A percentile compares a stretch with the other conserved stretches of the same genome.
Evolutionary conservation across 148 eudicot genomes (phyloP).

Genomic region (Drosera capensis): DNA sequence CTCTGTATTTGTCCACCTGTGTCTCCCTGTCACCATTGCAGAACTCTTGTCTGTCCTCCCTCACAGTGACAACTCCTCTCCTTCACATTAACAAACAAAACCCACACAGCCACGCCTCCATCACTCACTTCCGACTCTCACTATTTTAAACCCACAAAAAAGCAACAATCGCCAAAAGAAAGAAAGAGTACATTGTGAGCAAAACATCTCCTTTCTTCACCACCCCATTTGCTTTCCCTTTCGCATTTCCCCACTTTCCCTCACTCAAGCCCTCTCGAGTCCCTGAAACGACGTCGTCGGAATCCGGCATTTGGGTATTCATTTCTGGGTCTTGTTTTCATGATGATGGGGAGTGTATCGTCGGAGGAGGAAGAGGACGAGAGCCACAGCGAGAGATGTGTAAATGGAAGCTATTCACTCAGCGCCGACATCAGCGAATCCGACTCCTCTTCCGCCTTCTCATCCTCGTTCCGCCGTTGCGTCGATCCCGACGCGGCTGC

Average conservation of each 20-base stretch:
- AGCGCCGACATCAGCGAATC: slow-evolving; percentile 81
- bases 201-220: too few species aligned
- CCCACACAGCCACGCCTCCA: not conserved
- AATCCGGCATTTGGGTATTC: not conserved
- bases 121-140: not conserved
- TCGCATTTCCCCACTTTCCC: not conserved
- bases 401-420: slow-evolving; percentile 36
- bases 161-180: too few species aligned
- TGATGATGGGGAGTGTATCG: slow-evolving; percentile 23
- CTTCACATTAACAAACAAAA: not conserved
- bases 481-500: slow-evolving; percentile 18
- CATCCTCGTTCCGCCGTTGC: slow-evolving; percentile 17
- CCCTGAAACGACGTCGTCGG: too few species aligned
- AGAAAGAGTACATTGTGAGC: too few species aligned
- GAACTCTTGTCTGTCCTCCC: too few species aligned
- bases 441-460: slow-evolving; percentile 36
- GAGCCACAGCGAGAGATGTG: slow-evolving; percentile 22
- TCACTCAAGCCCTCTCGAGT: not conserved
- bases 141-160: not conserved
- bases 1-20: not conserved
- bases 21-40: too few species aligned
- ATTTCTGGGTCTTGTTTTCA: not conserved
- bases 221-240: too few species aligned
- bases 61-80: not conserved
- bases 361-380: slow-evolving; percentile 44